Evolutionary conservation across 805 yeast genomes (phyloP), one percentile per base, ranked within the genome.

Genomic region (Candida ortonii): DNA sequence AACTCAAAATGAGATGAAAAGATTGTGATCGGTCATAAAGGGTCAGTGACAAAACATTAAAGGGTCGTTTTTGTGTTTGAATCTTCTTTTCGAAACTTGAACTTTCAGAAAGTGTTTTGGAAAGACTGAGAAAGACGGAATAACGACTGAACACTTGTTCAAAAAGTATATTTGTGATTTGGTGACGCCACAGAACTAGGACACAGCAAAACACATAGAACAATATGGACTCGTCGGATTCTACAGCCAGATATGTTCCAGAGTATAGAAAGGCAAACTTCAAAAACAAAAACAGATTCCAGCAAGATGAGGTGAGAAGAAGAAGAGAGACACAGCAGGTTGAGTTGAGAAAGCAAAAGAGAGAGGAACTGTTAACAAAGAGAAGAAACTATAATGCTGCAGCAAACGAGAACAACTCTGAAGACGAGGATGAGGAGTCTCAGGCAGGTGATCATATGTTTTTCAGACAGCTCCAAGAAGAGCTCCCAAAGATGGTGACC

Each of bases 261-360:
- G 97, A 93, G 64, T 90, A 90, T 64, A 88, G 98, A 65, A 86
- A 96, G 64, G 88, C 97, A 25, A 86, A 83, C 58, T 93, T 85
- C 71, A 93, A 93, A 62, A 90, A 93, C 69, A 86, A 89, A 61
- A 87, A 93, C 45, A 78, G 95, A 57, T 93, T 93, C 59, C 84
- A 84, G 54, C 86, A 87, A 39, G 98, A 93, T 60, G 98, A 93
- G 70, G 78, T 93, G 53, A 85, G 98, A 64, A 88, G 97, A 64
- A 84, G 98, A 61, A 83, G 97, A 63, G 98, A 90, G 62, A 94
- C 85, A 38, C 96, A 90, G 54, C 97, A 90, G 65, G 94, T 93
- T 41, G 97, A 89, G 61, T 73, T 93, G 55, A 78, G 98, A 67
- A 93, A 94, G 68, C 95, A 89, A 43, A 89, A 89, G 64, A 79